A percentile compares a stretch with the other conserved stretches of the same genome.
phyloP scores from a whole-genome alignment of 495 filamentous ascomycete species.

The Podospora pseudopauciseta region DNA sequence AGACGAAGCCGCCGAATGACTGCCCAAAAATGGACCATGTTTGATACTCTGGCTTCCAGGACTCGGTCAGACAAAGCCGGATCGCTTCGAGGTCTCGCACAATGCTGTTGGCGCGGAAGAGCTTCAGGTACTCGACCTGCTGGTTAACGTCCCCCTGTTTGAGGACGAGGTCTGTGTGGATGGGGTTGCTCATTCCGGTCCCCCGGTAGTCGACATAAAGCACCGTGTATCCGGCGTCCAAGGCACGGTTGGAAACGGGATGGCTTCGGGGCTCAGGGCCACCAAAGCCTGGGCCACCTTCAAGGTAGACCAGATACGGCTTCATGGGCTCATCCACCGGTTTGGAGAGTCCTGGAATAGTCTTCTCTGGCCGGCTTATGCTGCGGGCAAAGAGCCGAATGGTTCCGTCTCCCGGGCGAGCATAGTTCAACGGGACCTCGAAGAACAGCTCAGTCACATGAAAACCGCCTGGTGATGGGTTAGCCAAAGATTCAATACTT shows the following conservation, averaged over 20 bases:
- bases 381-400: conserved; percentile 75
- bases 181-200: conserved; percentile 75
- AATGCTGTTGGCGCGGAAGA: conserved; percentile 84
- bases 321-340: conserved; percentile 31
- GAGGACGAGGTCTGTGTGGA: conserved; percentile 67
- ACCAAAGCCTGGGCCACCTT: conserved; percentile 76
- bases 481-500: not conserved
- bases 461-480: conserved; percentile 57
- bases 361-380: conserved; percentile 59
- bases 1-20: conserved; percentile 87
- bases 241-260: conserved; percentile 60
- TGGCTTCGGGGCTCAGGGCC: conserved; percentile 69
- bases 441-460: conserved; percentile 79
- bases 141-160: conserved; percentile 55
- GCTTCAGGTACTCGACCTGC: conserved; percentile 79
- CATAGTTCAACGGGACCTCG: conserved; percentile 74
- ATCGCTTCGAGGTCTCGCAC: conserved; percentile 88
- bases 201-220: conserved; percentile 86
- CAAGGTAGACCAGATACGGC: conserved; percentile 56
- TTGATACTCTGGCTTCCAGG: conserved; percentile 64
- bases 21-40: conserved; percentile 86
- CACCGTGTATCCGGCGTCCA: conserved; percentile 80
- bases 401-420: conserved; percentile 54
- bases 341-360: conserved; percentile 43
- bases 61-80: conserved; percentile 63